phyloP scores from a whole-genome alignment of 208 protist genomes.

The Tritrichomonas foetus region DNA sequence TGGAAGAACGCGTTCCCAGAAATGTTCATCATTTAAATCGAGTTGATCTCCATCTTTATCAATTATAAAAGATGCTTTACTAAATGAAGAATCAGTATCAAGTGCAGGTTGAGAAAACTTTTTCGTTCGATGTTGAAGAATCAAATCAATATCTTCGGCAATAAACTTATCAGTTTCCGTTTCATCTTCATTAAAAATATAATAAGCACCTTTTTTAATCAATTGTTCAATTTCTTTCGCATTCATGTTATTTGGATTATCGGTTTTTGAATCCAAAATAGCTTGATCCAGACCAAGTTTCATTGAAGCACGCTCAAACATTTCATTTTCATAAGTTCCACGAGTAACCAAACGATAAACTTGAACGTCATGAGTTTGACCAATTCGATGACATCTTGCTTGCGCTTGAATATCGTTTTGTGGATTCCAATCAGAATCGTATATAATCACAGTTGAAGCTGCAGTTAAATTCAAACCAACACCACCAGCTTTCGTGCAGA shows the following conservation, averaged over 20 bases:
- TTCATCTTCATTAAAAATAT: conserved; percentile 44
- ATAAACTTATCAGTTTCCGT: conserved; percentile 26
- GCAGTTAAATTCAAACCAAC: conserved; percentile 79
- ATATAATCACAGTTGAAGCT: conserved; percentile 94
- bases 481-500: conserved; percentile 67
- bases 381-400: conserved; percentile 83
- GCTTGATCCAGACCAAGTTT: conserved; percentile 74
- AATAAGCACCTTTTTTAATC: conserved; percentile 47
- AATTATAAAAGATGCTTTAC: not conserved
- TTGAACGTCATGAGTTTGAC: conserved; percentile 79
- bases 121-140: not conserved
- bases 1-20: conserved; percentile 39
- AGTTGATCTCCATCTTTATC: not conserved
- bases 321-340: conserved; percentile 81
- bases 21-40: conserved; percentile 41
- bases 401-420: conserved; percentile 89
- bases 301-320: conserved; percentile 71
- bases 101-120: not conserved
- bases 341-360: conserved; percentile 83
- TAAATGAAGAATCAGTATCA: not conserved
- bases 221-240: conserved; percentile 43
- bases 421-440: conserved; percentile 96
- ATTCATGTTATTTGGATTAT: not conserved
- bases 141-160: conserved; percentile 38
- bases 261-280: not conserved